Percentiles rank a stretch among this genome's conserved stretches.
phyloP scores from a whole-genome alignment of 495 filamentous ascomycete genomes.

The Podospora conica region DNA sequence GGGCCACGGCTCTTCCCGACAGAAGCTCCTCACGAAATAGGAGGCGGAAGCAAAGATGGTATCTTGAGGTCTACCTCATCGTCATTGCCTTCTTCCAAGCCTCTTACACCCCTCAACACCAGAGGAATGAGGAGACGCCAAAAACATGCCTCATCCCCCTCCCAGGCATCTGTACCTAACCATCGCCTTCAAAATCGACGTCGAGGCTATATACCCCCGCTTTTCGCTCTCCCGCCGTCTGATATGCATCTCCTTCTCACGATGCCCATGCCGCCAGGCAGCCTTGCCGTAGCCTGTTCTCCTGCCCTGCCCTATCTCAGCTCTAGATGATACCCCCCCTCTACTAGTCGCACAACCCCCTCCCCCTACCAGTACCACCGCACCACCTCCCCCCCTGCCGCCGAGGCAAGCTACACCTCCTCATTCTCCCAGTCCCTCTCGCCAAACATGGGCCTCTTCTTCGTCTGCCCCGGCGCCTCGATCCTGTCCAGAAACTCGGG shows the following conservation, averaged over 20 bases:
- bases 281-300: background rate
- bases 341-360: background rate
- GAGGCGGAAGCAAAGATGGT: background rate
- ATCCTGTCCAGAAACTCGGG: conserved; percentile 88
- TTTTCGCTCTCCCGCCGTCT: background rate
- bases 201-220: background rate
- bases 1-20: background rate
- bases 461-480: conserved; percentile 52
- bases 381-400: background rate
- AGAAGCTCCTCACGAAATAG: background rate
- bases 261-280: background rate
- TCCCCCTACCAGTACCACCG: background rate
- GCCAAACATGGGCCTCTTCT: conserved; percentile 35
- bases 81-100: background rate
- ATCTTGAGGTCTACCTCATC: background rate
- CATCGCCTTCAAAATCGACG: background rate
- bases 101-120: background rate
- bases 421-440: conserved; percentile 49
- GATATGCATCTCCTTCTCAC: background rate
- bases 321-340: background rate
- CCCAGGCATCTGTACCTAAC: background rate
- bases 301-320: background rate
- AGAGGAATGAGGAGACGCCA: background rate
- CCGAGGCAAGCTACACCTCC: conserved; percentile 28
- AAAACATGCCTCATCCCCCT: background rate